Base-by-base conservation (phyloP, 257 asterid species). In the Misopates orontium region DNA sequence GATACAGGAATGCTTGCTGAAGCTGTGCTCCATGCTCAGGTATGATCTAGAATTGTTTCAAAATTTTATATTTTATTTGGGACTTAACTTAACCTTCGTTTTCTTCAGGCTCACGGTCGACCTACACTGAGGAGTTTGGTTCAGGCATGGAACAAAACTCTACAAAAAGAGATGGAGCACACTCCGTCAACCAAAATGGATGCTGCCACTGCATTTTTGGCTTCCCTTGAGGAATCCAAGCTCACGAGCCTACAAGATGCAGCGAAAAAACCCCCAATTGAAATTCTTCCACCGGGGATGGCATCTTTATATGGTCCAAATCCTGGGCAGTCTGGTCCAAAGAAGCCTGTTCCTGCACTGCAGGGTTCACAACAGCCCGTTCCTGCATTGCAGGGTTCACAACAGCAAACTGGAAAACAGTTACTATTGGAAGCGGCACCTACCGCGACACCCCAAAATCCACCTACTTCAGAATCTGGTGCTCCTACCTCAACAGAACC, bases 1-100 rank as follows among this genome's bases (percentile, higher is more conserved):
- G 95, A 88, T 4, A 94, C 99, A 8, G 99, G 97, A 68, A 94
- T 94, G 99, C 95, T 94, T 59, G 97, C 99, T 16, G 99, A 94
- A 80, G 95, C 99, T 41, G 99, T 94, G 41, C 90, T 90, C 41
- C 97, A 94, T 74, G 87, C 99, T 79, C 97, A 88, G 19, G 97
- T 94, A 88, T 19, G 66, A 53, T 63, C 53, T 40, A 9, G 18
- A 69, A 51, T 44, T 50, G 3, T n/a, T 65, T 53, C 64, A n/a
- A 67, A 62, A 62, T 53, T 45, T 45, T 36, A 63, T 25, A 39
- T 8, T 64, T 10, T 52, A 7, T 10, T 19, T 17, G 22, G 18
- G 58, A 60, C 23, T 23, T 45, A 51, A 15, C 12, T 52, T 75
- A 16, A 68, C 56, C 39, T 22, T 28, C 59, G 42, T 56, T 60